Evolutionary conservation across 129 eudicot genomes (phyloP).

Genomic region (Lactuca saligna): DNA sequence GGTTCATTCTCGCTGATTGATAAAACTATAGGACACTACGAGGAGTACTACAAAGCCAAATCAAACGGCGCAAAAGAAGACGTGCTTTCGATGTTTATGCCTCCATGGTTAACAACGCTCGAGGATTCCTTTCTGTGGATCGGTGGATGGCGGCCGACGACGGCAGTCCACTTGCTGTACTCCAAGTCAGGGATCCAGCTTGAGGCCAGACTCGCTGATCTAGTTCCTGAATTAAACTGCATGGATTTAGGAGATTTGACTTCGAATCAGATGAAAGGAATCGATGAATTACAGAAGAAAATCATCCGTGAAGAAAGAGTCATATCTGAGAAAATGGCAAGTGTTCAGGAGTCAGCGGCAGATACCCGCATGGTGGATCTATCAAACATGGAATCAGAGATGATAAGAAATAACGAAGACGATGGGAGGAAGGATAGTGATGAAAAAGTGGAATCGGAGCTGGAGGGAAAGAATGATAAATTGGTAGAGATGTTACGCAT

Average conservation of each 20-base stretch:
- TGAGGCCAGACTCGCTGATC: slow-evolving; percentile 12
- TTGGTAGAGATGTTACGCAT: slow-evolving; percentile 23
- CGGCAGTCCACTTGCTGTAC: slow-evolving; percentile 29
- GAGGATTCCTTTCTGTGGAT: slow-evolving; percentile 34
- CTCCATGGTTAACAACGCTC: slow-evolving; percentile 25
- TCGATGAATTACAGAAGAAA: slow-evolving; percentile 30
- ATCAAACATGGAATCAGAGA: slow-evolving; percentile 15
- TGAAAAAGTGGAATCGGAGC: slow-evolving; percentile 9
- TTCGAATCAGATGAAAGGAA: slow-evolving; percentile 20
- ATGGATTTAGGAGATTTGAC: slow-evolving; percentile 31
- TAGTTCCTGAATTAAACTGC: background rate
- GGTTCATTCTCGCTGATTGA: slow-evolving; percentile 9
- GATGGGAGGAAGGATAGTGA: background rate
- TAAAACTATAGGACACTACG: slow-evolving; percentile 45
- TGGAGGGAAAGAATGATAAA: slow-evolving; percentile 17
- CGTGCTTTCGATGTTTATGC: slow-evolving; percentile 29
- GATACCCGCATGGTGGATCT: slow-evolving; percentile 31
- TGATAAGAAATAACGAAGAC: slow-evolving; percentile 2
- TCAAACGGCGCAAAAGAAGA: slow-evolving; percentile 28
- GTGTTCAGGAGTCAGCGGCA: slow-evolving; percentile 44
- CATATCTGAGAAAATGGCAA: slow-evolving; percentile 32
- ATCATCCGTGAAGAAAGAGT: slow-evolving; percentile 33
- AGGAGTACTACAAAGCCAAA: slow-evolving; percentile 41
- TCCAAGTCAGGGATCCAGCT: slow-evolving; percentile 33
- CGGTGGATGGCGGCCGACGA: slow-evolving; percentile 36